Base-by-base conservation (phyloP, 192 early-diverging fungal species). In the Podila verticillata region DNA sequence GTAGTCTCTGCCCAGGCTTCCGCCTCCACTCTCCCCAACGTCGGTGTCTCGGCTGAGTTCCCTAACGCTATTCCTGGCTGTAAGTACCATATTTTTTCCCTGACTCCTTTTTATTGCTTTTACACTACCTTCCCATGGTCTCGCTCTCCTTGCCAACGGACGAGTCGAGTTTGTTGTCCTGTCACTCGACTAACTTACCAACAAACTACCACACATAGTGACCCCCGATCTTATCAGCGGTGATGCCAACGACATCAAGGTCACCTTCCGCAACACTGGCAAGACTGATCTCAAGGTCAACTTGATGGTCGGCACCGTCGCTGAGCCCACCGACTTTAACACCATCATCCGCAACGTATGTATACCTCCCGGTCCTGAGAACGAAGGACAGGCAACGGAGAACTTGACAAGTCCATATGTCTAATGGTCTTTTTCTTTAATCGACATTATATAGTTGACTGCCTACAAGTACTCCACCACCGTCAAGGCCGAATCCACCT, bases 341-440 rank as follows among this genome's bases (percentile, higher is more conserved):
- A 72, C 72, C 70, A 35, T 80, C 70, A 68, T 80, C 47, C 77
- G 77, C 70, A 80, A 80, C 65, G 77, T 80, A 80, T 15, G 77
- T 57, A 19, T 34, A 22, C 4, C 17, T 29, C 1, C 58, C 1
- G 10, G 22, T 32, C 58, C 13, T 17, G 39, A 44, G 39, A 44
- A 44, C 39, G 13, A 44, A 44, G 7, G 13, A 3, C 35, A 44
- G 1, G 13, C 2, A 39, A 17, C 39, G 39, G 39, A 44, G 39
- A 44, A 44, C 39, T 44, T 44, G 39, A 12, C 3, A 44, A 15
- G 4, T 9, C 35, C 35, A 10, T 15, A 44, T 44, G 39, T 44
- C 39, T 44, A 44, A 44, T 28, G 20, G 19, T 17, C 47, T 70
- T 24, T 15, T 22, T n/a, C 49, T 28, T 35, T 15, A n/a, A n/a